Base-by-base conservation (phyloP, 257 asterid species). In the Jacaranda copaia region DNA sequence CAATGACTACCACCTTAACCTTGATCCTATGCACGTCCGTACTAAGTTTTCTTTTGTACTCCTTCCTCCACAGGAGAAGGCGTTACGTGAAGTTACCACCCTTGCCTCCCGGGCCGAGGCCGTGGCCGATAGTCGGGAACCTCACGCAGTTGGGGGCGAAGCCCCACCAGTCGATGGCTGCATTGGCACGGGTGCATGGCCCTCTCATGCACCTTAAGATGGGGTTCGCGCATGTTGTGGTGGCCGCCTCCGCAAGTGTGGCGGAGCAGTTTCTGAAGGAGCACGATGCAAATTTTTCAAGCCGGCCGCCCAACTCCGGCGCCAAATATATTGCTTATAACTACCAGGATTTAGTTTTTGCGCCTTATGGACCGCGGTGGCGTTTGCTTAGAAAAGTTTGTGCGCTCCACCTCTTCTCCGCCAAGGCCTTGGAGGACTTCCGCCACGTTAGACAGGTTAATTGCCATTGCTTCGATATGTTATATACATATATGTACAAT, bases 341-440 rank as follows among this genome's bases (percentile, higher is more conserved):
- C 59, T 93, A 91, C 57, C 96, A 91, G 59, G 99, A 95, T 65
- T 35, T 93, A 80, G 98, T 95, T 0, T 95, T 95, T 63, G 97
- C 98, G 2, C 98, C 98, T 0, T 95, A 95, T 63, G 99, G 99
- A 4, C 96, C 97, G 0, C 87, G 99, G 77, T 95, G 99, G 99
- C 81, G 99, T 10, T 25, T 93, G 85, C 84, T 95, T 0, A 71
- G 99, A 82, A 93, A 93, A 55, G 84, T 95, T 58, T 84, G 89
- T 43, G 80, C 94, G 3, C 84, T 89, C 14, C 98, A 95, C 72
- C 89, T 95, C 61, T 95, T 95, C 83, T 95, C 98, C 15, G 72
- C 86, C 25, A 89, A 89, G 87, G 98, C 99, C 40, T 71, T 95
- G 82, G 96, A 93, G 67, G 93, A 88, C 58, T 93, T 87, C 82